A percentile compares a stretch with the other conserved stretches of the same genome.
Evolutionary conservation across 2,329 filamentous ascomycete genomes (phyloP).

Genomic region (Exophiala sp.): DNA sequence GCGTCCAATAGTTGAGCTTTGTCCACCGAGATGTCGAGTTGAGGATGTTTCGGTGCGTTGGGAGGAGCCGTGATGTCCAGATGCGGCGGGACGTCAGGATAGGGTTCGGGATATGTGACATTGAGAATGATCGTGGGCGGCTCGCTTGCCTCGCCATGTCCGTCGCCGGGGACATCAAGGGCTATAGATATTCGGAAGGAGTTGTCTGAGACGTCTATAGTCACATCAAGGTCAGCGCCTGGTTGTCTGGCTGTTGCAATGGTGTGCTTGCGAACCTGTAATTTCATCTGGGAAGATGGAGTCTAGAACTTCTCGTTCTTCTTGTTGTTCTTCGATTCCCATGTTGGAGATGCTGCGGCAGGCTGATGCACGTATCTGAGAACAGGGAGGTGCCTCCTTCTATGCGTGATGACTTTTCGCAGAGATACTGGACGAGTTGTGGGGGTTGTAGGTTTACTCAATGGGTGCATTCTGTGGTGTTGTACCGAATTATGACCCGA

Average conservation of each 20-base stretch:
- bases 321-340: slow-evolving; percentile 74
- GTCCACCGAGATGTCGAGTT: slow-evolving; percentile 76
- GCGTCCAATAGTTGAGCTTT: slow-evolving; percentile 65
- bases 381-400: slow-evolving; percentile 20
- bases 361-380: too few species aligned
- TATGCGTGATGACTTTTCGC: too few species aligned
- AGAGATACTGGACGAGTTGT: too few species aligned
- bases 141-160: slow-evolving; percentile 54
- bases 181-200: slow-evolving; percentile 80
- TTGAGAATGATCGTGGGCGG: slow-evolving; percentile 69
- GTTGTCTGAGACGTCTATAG: slow-evolving; percentile 81
- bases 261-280: slow-evolving; percentile 54
- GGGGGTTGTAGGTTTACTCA: too few species aligned
- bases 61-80: slow-evolving; percentile 72
- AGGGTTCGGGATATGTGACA: slow-evolving; percentile 81
- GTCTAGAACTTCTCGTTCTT: slow-evolving; percentile 95
- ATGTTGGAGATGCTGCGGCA: slow-evolving; percentile 29
- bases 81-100: slow-evolving; percentile 78
- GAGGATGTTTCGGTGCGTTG: slow-evolving; percentile 62
- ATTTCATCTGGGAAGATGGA: slow-evolving; percentile 99
- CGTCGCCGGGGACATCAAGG: slow-evolving; percentile 69
- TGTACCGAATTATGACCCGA: too few species aligned
- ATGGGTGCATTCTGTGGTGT: too few species aligned
- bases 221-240: not conserved
- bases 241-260: not conserved